Base-by-base conservation (phyloP, 108 stramenopile genomes). In the Skeletonema potamos region DNA sequence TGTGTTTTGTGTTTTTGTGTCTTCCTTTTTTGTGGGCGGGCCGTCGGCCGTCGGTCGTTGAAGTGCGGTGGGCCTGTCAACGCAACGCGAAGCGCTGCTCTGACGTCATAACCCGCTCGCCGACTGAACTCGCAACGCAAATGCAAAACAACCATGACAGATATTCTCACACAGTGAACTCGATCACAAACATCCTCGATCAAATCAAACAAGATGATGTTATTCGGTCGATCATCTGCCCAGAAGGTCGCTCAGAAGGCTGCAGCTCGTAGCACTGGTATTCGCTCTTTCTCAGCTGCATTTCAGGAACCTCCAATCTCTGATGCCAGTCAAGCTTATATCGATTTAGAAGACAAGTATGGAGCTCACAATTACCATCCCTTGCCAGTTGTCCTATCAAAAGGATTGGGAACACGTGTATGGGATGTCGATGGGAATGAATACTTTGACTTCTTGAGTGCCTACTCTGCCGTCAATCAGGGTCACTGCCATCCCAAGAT, bases 401-500 rank as follows among this genome's bases (percentile, higher is more conserved):
- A 82, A 54, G 97, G 92, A 65, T 26, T 74, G 56, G 85, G 84
- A 41, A 92, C 89, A 32, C 77, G 81, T 27, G 89, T 96, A 1
- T 90, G 79, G 74, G 95, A 93, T 66, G 79, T 90, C 12, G 86
- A 93, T 33, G 91, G 89, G 12, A 83, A 83, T 62, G 82, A 94
- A 77, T 98, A 99, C 79, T 94, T 87, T 73, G 99, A 99, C 72
- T 99, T 97, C 79, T 56, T 22, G 26, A 20, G 46, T 67, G 99
- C 99, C 22, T 99, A 99, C 75, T 95, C 92, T 24, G 98, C 99
- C 20, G 98, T 99, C 33, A 99, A 99, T 74, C 98, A 99, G 82
- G 99, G 99, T 32, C 99, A 99, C 82, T 98, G 98, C 74, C 99
- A 99, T 75, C 99, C 98, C 12, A 94, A 94, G 62, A 98, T 99